A percentile compares a stretch with the other conserved stretches of the same genome.
These are phyloP conservation scores for Aspergillus cristatus DNA, from an alignment of 495 filamentous ascomycete species.

Conservation along the genomic window DNA sequence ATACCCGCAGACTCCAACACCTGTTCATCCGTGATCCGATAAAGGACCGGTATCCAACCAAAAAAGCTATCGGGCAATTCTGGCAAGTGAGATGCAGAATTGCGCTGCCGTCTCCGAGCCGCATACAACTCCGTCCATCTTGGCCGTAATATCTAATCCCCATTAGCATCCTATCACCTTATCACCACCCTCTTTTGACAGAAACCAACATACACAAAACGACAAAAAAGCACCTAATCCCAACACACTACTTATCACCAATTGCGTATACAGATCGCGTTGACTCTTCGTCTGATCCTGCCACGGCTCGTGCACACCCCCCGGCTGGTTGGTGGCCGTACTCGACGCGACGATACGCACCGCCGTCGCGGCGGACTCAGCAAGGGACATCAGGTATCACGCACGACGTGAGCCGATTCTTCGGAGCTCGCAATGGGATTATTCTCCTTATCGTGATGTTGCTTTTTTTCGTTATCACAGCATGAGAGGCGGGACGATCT, in stretches of 20 bases:
- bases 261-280: conserved; percentile 50
- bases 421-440: no score
- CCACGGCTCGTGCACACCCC: conserved; percentile 20
- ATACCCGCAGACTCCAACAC: conserved; percentile 84
- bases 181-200: not conserved
- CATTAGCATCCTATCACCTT: not conserved
- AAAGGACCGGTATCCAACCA: conserved; percentile 90
- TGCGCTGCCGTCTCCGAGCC: conserved; percentile 64
- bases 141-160: conserved; percentile 62
- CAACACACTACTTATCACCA: conserved; percentile 46
- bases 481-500: no score
- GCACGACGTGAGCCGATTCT: no score
- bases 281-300: conserved; percentile 28
- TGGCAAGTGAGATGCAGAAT: conserved; percentile 65
- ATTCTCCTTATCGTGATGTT: no score
- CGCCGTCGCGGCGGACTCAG: conserved; percentile 19
- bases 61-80: conserved; percentile 79
- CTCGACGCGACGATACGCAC: conserved; percentile 15
- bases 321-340: conserved; percentile 10
- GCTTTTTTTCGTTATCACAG: no score
- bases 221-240: conserved; percentile 51
- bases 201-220: conserved; percentile 46
- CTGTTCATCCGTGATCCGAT: conserved; percentile 79
- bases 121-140: conserved; percentile 92
- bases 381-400: conserved; percentile 36